A percentile compares a stretch with the other conserved stretches of the same genome.
phyloP scores from a whole-genome alignment of 805 yeast species.

The Lipomyces kockii region DNA sequence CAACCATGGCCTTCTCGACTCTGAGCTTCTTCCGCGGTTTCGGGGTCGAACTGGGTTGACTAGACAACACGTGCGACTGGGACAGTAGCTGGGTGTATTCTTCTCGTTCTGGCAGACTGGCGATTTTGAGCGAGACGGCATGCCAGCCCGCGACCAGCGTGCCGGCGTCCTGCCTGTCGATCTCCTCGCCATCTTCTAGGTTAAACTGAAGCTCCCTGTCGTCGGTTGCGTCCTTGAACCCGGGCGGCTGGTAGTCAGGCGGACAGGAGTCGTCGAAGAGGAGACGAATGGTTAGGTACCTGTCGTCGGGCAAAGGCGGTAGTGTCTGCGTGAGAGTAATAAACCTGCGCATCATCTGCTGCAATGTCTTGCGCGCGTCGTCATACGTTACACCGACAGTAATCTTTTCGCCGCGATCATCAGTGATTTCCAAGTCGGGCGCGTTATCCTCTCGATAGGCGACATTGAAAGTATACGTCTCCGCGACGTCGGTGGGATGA shows the following conservation, averaged over 20 bases:
- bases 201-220: constrained; percentile 24
- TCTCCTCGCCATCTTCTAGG: constrained; percentile 15
- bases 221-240: constrained; percentile 51
- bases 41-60: neutral
- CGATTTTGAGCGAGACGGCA: constrained; percentile 31
- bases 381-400: constrained; percentile 33
- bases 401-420: constrained; percentile 40
- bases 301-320: constrained; percentile 55
- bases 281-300: constrained; percentile 55
- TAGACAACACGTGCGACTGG: neutral
- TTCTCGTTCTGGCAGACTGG: constrained; percentile 7
- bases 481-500: constrained; percentile 52
- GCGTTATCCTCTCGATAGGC: constrained; percentile 46
- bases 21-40: constrained; percentile 8
- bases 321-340: constrained; percentile 59
- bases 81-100: neutral
- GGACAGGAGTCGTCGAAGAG: constrained; percentile 57
- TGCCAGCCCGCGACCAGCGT: constrained; percentile 34
- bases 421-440: constrained; percentile 34
- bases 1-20: constrained; percentile 10
- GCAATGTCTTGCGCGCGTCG: constrained; percentile 53
- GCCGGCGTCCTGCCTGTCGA: constrained; percentile 28
- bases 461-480: constrained; percentile 57
- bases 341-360: constrained; percentile 56
- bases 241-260: constrained; percentile 54